Evolutionary conservation across 1,139 yeast species (phyloP).

Genomic region (Insectozyma bohioensis): DNA sequence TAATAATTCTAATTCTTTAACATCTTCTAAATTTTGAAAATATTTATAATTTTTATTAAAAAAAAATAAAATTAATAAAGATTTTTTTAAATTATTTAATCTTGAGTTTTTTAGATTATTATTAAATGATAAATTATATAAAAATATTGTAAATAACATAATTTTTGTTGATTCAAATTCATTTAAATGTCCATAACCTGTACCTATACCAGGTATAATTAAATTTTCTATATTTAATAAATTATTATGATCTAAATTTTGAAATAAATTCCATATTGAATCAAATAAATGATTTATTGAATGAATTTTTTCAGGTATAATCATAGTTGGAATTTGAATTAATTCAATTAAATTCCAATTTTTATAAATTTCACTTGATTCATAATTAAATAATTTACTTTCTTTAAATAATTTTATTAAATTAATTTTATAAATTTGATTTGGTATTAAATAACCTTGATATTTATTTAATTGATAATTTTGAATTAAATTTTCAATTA

Average conservation of each 20-base stretch:
- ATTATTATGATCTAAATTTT: not conserved
- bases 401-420: conserved; percentile 10
- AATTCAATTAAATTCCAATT: conserved; percentile 14
- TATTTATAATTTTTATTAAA: conserved; percentile 21
- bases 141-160: conserved; percentile 21
- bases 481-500: conserved; percentile 18
- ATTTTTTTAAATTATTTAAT: conserved; percentile 15
- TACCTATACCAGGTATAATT: conserved; percentile 31
- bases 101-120: conserved; percentile 3
- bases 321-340: conserved; percentile 17
- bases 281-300: conserved; percentile 16
- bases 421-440: conserved; percentile 16
- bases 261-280: conserved; percentile 22
- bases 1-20: conserved; percentile 14
- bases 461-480: conserved; percentile 13
- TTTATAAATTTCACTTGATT: conserved; percentile 9
- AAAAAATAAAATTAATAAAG: conserved; percentile 20
- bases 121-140: conserved; percentile 17
- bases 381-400: conserved; percentile 7
- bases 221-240: conserved; percentile 11
- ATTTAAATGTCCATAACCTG: conserved; percentile 26
- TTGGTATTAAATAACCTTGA: conserved; percentile 22
- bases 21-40: conserved; percentile 14
- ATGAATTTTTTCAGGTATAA: conserved; percentile 17
- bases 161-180: conserved; percentile 18